phyloP scores from a whole-genome alignment of 2,329 filamentous ascomycete species.

The Diatrype stigma region DNA sequence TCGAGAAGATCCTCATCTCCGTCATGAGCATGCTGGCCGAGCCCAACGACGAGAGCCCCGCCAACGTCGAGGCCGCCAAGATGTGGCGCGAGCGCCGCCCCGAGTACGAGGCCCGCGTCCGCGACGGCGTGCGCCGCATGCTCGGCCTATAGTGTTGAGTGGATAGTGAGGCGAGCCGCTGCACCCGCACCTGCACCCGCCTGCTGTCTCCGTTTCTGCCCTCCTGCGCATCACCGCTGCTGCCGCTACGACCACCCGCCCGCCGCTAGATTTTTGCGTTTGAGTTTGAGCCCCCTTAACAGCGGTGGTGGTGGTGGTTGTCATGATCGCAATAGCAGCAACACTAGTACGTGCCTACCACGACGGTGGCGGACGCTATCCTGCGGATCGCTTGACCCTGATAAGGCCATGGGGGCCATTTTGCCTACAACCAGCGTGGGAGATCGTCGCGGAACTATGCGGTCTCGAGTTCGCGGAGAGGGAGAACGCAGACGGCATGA shows the following conservation, averaged over 20 bases:
- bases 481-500: not conserved
- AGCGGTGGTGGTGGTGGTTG: too few relatives aligned
- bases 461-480: not conserved
- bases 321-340: too few relatives aligned
- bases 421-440: not conserved
- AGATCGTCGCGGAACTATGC: not conserved
- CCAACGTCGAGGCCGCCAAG: slow-evolving; percentile 92
- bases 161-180: not conserved
- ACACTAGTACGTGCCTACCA: too few relatives aligned
- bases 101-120: slow-evolving; percentile 84
- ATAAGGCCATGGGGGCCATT: not conserved
- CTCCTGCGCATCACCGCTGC: not conserved
- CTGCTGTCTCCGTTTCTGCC: too few relatives aligned
- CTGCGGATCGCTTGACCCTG: not conserved
- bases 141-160: slow-evolving; percentile 59
- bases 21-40: slow-evolving; percentile 99
- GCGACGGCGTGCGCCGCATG: slow-evolving; percentile 74
- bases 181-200: not conserved
- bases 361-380: not conserved
- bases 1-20: slow-evolving; percentile 94
- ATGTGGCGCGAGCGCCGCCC: slow-evolving; percentile 84
- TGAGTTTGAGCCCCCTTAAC: too few relatives aligned
- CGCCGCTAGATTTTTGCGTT: too few relatives aligned
- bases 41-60: slow-evolving; percentile 94
- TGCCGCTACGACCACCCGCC: not conserved